phyloP scores from a whole-genome alignment of 331 rosid genomes.

The Ulmus americana region DNA sequence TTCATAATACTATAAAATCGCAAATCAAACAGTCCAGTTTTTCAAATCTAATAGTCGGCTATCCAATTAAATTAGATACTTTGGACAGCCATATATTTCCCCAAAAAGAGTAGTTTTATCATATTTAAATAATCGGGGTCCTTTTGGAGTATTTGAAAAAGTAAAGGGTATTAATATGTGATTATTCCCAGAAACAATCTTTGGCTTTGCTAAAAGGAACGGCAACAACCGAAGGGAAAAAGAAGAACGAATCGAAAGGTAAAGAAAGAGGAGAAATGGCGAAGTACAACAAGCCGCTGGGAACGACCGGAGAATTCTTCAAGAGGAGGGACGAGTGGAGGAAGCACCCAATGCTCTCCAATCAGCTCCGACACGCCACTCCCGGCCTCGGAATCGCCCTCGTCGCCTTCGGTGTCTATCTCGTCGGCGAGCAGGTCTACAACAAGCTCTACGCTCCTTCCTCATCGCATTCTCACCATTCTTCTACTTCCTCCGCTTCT shows the following conservation, averaged over 20 bases:
- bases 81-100: too few relatives aligned
- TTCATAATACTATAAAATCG: too few relatives aligned
- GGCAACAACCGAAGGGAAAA: neutral
- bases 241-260: neutral
- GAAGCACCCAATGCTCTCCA: slow-evolving; percentile 81
- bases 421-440: slow-evolving; percentile 81
- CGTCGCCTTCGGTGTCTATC: slow-evolving; percentile 81
- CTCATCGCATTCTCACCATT: slow-evolving; percentile 26
- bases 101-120: too few relatives aligned
- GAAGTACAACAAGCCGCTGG: slow-evolving; percentile 34
- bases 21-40: too few relatives aligned
- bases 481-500: slow-evolving; percentile 33
- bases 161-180: too few relatives aligned
- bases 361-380: slow-evolving; percentile 82
- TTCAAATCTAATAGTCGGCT: too few relatives aligned
- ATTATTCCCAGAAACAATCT: too few relatives aligned
- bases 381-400: slow-evolving; percentile 91
- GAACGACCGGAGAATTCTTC: slow-evolving; percentile 76
- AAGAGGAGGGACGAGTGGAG: slow-evolving; percentile 91
- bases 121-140: too few relatives aligned
- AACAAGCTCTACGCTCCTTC: slow-evolving; percentile 39
- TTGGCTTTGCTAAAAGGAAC: neutral
- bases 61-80: too few relatives aligned
- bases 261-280: slow-evolving; percentile 30
- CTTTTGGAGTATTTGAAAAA: too few relatives aligned